Conservation (phyloP, 345 rosid genomes). For the Camelina hispida region DNA sequence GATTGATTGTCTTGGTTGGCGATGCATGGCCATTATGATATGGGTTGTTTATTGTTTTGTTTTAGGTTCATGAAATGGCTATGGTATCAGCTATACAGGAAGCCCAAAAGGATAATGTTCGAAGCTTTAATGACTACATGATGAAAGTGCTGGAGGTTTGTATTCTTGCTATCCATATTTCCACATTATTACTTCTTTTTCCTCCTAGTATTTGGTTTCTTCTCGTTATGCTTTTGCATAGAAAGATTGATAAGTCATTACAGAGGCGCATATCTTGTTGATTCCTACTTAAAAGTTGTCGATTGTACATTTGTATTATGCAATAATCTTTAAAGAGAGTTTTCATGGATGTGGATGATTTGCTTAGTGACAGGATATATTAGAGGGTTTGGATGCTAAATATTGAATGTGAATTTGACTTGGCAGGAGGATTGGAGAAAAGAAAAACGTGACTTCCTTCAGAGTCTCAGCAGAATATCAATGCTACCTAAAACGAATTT, state of each 20-base stretch:
- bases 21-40: not conserved
- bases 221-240: slow-evolving; percentile 14
- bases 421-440: slow-evolving; percentile 95
- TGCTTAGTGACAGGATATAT: slow-evolving; percentile 13
- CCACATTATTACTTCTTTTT: not conserved
- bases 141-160: slow-evolving; percentile 93
- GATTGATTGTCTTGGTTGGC: slow-evolving; percentile 21
- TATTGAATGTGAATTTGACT: slow-evolving; percentile 32
- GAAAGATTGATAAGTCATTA: not conserved
- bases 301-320: not conserved
- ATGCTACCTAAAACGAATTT: slow-evolving; percentile 75
- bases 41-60: not conserved
- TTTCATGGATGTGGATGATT: slow-evolving; percentile 10
- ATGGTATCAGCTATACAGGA: slow-evolving; percentile 96
- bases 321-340: slow-evolving; percentile 2
- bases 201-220: slow-evolving; percentile 22
- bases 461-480: slow-evolving; percentile 90
- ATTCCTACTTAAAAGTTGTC: slow-evolving; percentile 14
- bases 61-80: slow-evolving; percentile 96
- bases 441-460: slow-evolving; percentile 93
- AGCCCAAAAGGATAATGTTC: slow-evolving; percentile 92
- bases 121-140: slow-evolving; percentile 95
- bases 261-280: not conserved
- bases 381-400: not conserved
- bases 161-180: slow-evolving; percentile 25